A percentile compares a stretch with the other conserved stretches of the same genome.
These are phyloP conservation scores for Bombardia bombarda DNA, from an alignment of 495 filamentous ascomycete genomes.

Conservation along the genomic window DNA sequence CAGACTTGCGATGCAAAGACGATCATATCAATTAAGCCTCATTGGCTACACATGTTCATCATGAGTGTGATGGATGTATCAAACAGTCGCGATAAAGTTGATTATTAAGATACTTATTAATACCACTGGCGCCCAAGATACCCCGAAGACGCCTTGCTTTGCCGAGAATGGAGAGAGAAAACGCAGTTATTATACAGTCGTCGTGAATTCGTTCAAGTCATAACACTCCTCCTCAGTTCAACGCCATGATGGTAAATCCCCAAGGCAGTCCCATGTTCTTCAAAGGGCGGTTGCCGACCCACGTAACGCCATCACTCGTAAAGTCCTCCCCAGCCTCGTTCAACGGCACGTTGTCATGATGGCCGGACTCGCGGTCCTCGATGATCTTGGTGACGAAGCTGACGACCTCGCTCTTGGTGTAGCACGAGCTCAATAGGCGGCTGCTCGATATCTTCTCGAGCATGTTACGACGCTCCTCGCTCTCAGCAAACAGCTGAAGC, in stretches of 20 bases:
- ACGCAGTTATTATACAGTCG: constrained; percentile 9
- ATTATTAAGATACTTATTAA: neutral
- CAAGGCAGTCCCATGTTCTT: constrained; percentile 27
- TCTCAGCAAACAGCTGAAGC: constrained; percentile 24
- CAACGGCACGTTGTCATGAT: constrained; percentile 7
- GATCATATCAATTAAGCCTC: too few species aligned
- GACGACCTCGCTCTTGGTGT: constrained; percentile 12
- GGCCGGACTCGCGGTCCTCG: constrained; percentile 2
- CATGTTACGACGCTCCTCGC: constrained; percentile 17
- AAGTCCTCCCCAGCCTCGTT: constrained; percentile 9
- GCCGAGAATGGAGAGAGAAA: constrained; percentile 10
- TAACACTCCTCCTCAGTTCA: constrained; percentile 14
- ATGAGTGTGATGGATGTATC: neutral
- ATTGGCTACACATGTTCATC: too few species aligned
- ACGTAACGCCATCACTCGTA: constrained; percentile 14
- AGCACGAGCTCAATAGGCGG: constrained; percentile 14
- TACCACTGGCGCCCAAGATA: neutral
- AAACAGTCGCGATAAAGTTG: neutral
- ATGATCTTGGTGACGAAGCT: constrained; percentile 14
- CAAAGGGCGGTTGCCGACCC: constrained; percentile 16
- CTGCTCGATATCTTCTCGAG: constrained; percentile 16
- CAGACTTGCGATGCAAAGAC: too few species aligned
- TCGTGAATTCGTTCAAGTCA: neutral
- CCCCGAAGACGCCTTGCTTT: constrained; percentile 16
- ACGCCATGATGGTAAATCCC: constrained; percentile 29